phyloP scores from a whole-genome alignment of 257 asterid species.

The Penstemon newberryi region DNA sequence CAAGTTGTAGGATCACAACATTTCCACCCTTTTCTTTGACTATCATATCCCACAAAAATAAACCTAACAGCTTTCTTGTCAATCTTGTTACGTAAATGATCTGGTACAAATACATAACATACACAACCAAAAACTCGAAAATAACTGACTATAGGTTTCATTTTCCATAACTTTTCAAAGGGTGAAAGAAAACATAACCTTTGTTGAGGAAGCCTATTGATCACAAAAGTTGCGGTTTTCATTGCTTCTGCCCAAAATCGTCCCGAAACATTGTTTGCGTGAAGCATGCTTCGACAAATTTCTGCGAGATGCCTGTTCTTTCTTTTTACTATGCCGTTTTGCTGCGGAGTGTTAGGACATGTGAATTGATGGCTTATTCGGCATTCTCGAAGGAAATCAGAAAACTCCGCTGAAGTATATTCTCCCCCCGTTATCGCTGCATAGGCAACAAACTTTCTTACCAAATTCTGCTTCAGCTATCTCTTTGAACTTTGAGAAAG shows the following conservation, averaged over 20 bases:
- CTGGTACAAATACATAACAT: background rate
- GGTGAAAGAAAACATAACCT: background rate
- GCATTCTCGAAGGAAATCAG: background rate
- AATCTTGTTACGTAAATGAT: background rate
- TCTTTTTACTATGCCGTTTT: background rate
- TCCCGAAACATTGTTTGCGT: background rate
- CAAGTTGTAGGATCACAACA: background rate
- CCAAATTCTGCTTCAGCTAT: background rate
- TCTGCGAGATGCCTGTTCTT: background rate
- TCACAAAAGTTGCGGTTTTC: background rate
- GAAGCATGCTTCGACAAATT: constrained; percentile 6
- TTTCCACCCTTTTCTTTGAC: background rate
- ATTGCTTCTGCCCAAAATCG: background rate
- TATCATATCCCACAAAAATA: background rate
- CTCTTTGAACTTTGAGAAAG: background rate
- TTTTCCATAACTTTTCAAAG: constrained; percentile 3
- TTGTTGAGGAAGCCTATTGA: background rate
- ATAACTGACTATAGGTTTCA: background rate
- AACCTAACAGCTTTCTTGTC: background rate
- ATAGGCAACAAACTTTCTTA: background rate
- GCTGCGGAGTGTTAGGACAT: background rate
- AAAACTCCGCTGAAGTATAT: constrained; percentile 5
- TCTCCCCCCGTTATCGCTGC: constrained; percentile 5
- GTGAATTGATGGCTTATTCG: background rate
- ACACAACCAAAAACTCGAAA: constrained; percentile 7